Base-by-base conservation (phyloP, 768 basidiomycete genomes). In the Lactarius pseudohatsudake region DNA sequence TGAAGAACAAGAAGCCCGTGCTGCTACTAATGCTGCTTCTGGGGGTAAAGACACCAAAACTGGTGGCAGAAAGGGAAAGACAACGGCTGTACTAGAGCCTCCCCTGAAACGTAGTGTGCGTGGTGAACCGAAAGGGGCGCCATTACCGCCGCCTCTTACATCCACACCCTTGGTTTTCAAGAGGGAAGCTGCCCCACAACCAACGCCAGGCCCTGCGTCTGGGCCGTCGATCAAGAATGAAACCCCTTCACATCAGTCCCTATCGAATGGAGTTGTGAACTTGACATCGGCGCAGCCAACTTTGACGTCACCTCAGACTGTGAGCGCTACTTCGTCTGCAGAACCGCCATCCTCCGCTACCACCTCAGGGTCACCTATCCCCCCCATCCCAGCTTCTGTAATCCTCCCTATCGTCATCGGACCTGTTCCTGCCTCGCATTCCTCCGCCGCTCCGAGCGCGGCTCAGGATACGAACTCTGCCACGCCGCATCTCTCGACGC, bases 401-500 rank as follows among this genome's bases (percentile, higher is more conserved):
- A 84, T 86, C 57, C 83, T 93, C 57, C 92, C 93, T 10, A 92
- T 94, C 66, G 76, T 91, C 43, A 80, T 95, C 53, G 88, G 87
- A 8, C 86, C 90, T 47, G 84, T 89, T 72, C 93, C 85, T 32
- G 79, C 83, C 5, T 83, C 85, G 22, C 86, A 87, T 69, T 81
- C 88, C 16, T 65, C 83, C 76, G 72, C 82, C 79, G 77, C 81
- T 74, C 43, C 83, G 76, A 41, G 77, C 74, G 67, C 83, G 75
- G 69, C 81, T 72, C 65, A 76, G 4, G 65, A 72, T 18, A 64
- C 76, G n/a, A 57, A 74, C 28, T 57, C 72, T 15, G 84, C 64
- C 82, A 85, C 61, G 81, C 74, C 66, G 64, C 76, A 28, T 50
- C 70, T 74, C 36, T 75, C 77, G 1, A 74, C 77, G 3, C 82